phyloP scores from a whole-genome alignment of 192 early-diverging fungal genomes.

The Backusella parvicylindrica region DNA sequence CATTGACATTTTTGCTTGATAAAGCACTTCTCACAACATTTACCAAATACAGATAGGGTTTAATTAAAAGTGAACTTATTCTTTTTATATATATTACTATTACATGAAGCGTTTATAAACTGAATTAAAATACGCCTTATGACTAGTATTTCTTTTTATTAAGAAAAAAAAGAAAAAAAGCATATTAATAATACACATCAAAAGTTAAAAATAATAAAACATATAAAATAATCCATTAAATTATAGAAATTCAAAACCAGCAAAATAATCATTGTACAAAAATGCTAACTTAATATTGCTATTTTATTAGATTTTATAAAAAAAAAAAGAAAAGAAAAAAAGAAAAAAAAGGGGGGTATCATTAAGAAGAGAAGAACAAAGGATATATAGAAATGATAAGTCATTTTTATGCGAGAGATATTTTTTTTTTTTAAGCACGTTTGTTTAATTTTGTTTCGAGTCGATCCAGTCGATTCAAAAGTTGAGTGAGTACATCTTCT shows the following conservation, averaged over 20 bases:
- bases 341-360: neutral
- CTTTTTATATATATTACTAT: too few relatives aligned
- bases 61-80: too few relatives aligned
- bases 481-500: neutral
- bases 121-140: too few relatives aligned
- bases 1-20: neutral
- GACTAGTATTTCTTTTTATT: too few relatives aligned
- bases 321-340: neutral
- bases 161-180: neutral
- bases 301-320: neutral
- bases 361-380: neutral
- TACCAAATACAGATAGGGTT: neutral
- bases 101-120: too few relatives aligned
- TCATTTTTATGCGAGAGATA: neutral
- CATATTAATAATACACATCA: too few relatives aligned
- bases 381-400: neutral
- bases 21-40: neutral
- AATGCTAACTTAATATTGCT: neutral
- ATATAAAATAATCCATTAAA: neutral
- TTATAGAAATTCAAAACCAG: neutral
- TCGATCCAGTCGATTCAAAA: conserved; percentile 16
- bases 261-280: neutral
- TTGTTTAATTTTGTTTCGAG: conserved; percentile 16
- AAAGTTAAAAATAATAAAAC: neutral
- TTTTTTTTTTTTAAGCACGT: neutral